Conservation (phyloP, 2,329 filamentous ascomycete species). For the Venturiaceae sp. region DNA sequence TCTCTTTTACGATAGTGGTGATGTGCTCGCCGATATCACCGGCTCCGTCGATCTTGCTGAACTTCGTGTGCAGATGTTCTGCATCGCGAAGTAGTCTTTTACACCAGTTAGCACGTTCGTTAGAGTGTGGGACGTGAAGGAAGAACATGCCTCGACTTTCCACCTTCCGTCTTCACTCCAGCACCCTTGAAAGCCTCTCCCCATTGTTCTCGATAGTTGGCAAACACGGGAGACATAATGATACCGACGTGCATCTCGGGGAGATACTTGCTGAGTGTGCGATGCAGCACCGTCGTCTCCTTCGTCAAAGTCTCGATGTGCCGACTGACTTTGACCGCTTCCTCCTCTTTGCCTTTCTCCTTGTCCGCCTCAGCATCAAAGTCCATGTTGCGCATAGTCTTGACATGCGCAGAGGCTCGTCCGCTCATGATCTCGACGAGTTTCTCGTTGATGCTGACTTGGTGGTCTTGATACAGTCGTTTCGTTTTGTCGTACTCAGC, state of each 20-base stretch:
- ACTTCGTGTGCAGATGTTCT: constrained; percentile 58
- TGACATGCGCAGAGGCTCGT: constrained; percentile 63
- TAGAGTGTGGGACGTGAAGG: constrained; percentile 11
- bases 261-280: constrained; percentile 73
- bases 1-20: constrained; percentile 53
- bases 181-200: constrained; percentile 59
- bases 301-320: constrained; percentile 85
- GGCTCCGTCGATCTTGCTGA: constrained; percentile 72
- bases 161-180: constrained; percentile 53
- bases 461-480: constrained; percentile 77
- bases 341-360: constrained; percentile 10
- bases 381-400: constrained; percentile 62
- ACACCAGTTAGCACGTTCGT: constrained; percentile 1
- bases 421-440: constrained; percentile 85
- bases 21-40: constrained; percentile 64
- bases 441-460: constrained; percentile 84
- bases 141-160: constrained; percentile 57
- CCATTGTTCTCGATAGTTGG: constrained; percentile 71
- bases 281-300: constrained; percentile 76
- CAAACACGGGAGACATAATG: constrained; percentile 82
- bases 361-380: constrained; percentile 49
- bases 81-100: constrained; percentile 67
- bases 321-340: constrained; percentile 40
- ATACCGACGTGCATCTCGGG: constrained; percentile 65
- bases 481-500: constrained; percentile 84